Percentiles rank a stretch among this genome's conserved stretches.
These are phyloP conservation scores for Tubosaeta sp. DNA, from an alignment of 768 basidiomycete species.

Conservation along the genomic window DNA sequence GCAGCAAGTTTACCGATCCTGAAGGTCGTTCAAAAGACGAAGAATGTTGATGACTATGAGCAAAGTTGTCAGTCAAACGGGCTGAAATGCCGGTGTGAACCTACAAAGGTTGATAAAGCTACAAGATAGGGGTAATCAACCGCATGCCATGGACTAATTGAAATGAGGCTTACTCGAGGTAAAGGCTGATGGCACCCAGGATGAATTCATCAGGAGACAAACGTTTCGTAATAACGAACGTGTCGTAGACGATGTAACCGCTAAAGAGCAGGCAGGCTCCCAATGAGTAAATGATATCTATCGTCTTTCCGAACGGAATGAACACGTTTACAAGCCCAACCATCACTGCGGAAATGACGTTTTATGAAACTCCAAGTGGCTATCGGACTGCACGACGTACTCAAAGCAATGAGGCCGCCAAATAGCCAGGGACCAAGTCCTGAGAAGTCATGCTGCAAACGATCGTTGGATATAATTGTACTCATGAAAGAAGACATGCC, in stretches of 20 bases:
- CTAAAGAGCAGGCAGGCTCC: conserved; percentile 82
- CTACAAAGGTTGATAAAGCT: conserved; percentile 87
- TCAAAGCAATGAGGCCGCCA: conserved; percentile 72
- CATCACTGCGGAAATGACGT: conserved; percentile 47
- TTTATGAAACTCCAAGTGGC: not conserved
- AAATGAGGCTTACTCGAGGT: conserved; percentile 70
- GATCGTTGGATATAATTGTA: not conserved
- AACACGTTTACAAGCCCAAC: conserved; percentile 81
- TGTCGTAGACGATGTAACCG: conserved; percentile 89
- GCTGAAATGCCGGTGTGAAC: conserved; percentile 24
- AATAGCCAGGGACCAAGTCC: conserved; percentile 91
- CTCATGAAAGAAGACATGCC: conserved; percentile 9
- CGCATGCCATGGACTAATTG: not conserved
- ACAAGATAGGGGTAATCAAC: conserved; percentile 15
- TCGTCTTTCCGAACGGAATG: conserved; percentile 77
- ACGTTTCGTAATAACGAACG: conserved; percentile 82
- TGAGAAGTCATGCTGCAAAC: conserved; percentile 81
- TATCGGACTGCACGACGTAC: conserved; percentile 37
- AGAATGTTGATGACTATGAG: conserved; percentile 75
- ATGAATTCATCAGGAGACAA: conserved; percentile 93
- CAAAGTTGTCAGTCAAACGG: conserved; percentile 1
- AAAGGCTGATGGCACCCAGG: conserved; percentile 86
- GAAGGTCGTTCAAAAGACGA: conserved; percentile 63
- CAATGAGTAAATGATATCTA: conserved; percentile 77
- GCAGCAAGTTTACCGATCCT: conserved; percentile 34